These are phyloP conservation scores for Podospora pseudopauciseta DNA, from an alignment of 495 filamentous ascomycete species.

Conservation along the genomic window DNA sequence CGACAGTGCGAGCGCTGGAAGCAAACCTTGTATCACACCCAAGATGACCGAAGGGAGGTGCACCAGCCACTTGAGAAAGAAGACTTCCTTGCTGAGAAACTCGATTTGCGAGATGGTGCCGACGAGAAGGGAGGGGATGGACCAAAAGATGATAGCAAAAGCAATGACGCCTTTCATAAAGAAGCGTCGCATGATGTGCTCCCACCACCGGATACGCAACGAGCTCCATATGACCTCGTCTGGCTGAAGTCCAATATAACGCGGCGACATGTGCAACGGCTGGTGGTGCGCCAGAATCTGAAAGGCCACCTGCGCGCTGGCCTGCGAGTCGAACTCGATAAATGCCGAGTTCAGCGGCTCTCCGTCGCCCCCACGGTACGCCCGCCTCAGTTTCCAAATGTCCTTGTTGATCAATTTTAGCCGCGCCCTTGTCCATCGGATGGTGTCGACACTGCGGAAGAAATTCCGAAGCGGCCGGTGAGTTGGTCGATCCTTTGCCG, in stretches of 20 bases:
- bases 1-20: slow-evolving; percentile 71
- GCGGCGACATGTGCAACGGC: slow-evolving; percentile 76
- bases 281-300: slow-evolving; percentile 78
- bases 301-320: slow-evolving; percentile 76
- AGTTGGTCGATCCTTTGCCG: slow-evolving; percentile 55
- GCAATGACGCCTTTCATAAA: slow-evolving; percentile 60
- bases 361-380: slow-evolving; percentile 45
- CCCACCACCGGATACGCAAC: slow-evolving; percentile 76
- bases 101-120: slow-evolving; percentile 77
- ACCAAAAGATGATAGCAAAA: slow-evolving; percentile 82
- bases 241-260: slow-evolving; percentile 74
- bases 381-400: slow-evolving; percentile 57
- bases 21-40: slow-evolving; percentile 72
- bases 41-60: slow-evolving; percentile 60
- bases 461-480: slow-evolving; percentile 49
- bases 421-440: slow-evolving; percentile 75
- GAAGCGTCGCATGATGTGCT: slow-evolving; percentile 65
- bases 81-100: slow-evolving; percentile 55
- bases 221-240: slow-evolving; percentile 82
- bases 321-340: slow-evolving; percentile 74
- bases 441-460: slow-evolving; percentile 68
- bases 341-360: slow-evolving; percentile 64
- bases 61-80: slow-evolving; percentile 66
- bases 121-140: slow-evolving; percentile 77
- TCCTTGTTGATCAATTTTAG: slow-evolving; percentile 70